These are phyloP conservation scores for Solanum pinnatisectum DNA, from an alignment of 257 asterid genomes.

Conservation along the genomic window DNA sequence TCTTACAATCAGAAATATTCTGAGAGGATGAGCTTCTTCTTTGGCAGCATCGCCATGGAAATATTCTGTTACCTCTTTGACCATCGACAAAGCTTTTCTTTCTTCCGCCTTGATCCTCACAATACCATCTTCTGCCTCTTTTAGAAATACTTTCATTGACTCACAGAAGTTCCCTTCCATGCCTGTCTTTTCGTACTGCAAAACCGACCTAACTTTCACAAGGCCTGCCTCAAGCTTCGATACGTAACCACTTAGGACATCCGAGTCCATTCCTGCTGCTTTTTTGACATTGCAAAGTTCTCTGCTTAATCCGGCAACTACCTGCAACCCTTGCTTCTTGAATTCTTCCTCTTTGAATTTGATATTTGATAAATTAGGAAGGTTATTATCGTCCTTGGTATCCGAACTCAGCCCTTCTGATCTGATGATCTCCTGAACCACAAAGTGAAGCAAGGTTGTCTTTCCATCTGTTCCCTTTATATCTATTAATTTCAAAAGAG, in stretches of 20 bases:
- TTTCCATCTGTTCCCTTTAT: conserved; percentile 64
- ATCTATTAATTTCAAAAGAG: conserved; percentile 54
- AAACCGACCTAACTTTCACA: conserved; percentile 9
- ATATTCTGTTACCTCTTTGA: conserved; percentile 57
- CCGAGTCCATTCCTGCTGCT: conserved; percentile 54
- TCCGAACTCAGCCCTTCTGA: conserved; percentile 55
- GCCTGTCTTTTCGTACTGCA: conserved; percentile 2
- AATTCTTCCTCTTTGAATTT: conserved; percentile 32
- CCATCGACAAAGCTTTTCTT: conserved; percentile 33
- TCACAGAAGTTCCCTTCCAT: conserved; percentile 12
- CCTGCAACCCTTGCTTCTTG: conserved; percentile 47
- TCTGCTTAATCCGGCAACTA: conserved; percentile 34
- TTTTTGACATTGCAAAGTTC: conserved; percentile 49
- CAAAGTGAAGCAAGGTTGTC: conserved; percentile 67
- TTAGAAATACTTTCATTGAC: conserved; percentile 29
- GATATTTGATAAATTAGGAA: conserved; percentile 11
- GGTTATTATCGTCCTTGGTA: conserved; percentile 10
- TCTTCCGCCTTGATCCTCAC: conserved; percentile 44
- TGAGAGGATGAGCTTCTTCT: conserved; percentile 44
- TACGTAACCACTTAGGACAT: conserved; percentile 33
- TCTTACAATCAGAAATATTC: conserved; percentile 42
- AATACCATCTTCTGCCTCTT: conserved; percentile 31
- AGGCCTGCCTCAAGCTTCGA: conserved; percentile 35
- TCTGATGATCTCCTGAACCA: conserved; percentile 66
- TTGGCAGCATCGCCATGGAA: conserved; percentile 58